Evolutionary conservation across 2,329 filamentous ascomycete genomes (phyloP).

Genomic region (Cadophora malorum): DNA sequence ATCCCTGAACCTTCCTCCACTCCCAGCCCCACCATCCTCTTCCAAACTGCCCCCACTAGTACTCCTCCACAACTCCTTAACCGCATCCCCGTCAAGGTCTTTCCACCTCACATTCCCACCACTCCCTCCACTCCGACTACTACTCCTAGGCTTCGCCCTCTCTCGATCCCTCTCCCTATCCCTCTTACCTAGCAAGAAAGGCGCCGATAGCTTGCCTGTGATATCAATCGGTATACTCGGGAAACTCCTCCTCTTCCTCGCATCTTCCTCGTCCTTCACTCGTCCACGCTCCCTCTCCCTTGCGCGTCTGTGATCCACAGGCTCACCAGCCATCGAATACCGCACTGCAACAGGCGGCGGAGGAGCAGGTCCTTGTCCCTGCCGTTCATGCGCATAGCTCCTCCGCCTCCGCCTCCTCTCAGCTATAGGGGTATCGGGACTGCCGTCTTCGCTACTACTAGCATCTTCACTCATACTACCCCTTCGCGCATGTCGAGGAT

Average conservation of each 20-base stretch:
- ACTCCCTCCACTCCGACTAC: conserved; percentile 21
- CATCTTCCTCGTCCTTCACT: conserved; percentile 44
- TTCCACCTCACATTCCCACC: conserved; percentile 33
- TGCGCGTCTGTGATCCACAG: conserved; percentile 23
- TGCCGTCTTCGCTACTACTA: conserved; percentile 33
- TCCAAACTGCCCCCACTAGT: conserved; percentile 30
- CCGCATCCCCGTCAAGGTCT: conserved; percentile 30
- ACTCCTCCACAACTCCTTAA: conserved; percentile 38
- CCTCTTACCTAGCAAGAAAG: conserved; percentile 45
- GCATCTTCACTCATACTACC: conserved; percentile 38
- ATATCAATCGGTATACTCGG: conserved; percentile 40
- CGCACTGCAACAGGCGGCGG: conserved; percentile 21
- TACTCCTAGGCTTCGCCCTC: conserved; percentile 37
- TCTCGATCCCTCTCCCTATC: conserved; percentile 46
- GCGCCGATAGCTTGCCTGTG: conserved; percentile 42
- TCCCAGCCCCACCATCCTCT: conserved; percentile 20
- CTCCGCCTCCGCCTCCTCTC: conserved; percentile 44
- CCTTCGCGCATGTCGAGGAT: conserved; percentile 48
- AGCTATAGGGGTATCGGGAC: conserved; percentile 27
- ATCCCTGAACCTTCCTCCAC: conserved; percentile 23
- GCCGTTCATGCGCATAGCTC: conserved; percentile 45
- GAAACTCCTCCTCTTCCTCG: conserved; percentile 33
- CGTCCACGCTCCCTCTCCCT: conserved; percentile 33
- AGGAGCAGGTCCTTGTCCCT: background rate
- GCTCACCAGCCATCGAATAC: conserved; percentile 20